phyloP scores from a whole-genome alignment of 179 eudicot genomes.

The Heliamphora pulchella region DNA sequence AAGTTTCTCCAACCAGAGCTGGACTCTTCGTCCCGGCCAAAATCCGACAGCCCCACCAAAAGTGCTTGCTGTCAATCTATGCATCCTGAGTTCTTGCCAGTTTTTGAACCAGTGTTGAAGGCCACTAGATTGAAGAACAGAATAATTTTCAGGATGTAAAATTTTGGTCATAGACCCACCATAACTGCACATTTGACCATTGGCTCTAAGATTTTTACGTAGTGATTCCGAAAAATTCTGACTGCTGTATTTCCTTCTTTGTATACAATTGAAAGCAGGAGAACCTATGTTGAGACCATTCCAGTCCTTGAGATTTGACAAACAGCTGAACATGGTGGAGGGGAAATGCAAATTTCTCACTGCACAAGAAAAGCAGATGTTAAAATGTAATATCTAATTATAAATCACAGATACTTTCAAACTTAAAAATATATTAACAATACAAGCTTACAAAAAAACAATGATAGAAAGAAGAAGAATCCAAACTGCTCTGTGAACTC shows the following conservation, averaged over 20 bases:
- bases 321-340: slow-evolving; percentile 7
- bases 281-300: not conserved
- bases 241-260: slow-evolving; percentile 9
- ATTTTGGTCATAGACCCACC: slow-evolving; percentile 1
- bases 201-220: not conserved
- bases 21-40: slow-evolving; percentile 54
- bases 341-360: slow-evolving; percentile 2
- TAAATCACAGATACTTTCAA: not conserved
- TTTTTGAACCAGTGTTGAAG: slow-evolving; percentile 70
- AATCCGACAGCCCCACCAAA: slow-evolving; percentile 66
- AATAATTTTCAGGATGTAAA: slow-evolving; percentile 22
- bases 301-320: not conserved
- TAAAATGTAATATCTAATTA: not conserved
- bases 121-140: slow-evolving; percentile 33
- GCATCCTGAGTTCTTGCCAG: slow-evolving; percentile 59
- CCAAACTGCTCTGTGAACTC: no score
- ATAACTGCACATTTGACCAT: not conserved
- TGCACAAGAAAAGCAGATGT: not conserved
- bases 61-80: slow-evolving; percentile 78
- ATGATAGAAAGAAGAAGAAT: no score
- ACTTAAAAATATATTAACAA: no score
- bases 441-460: no score
- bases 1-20: slow-evolving; percentile 72
- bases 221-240: slow-evolving; percentile 7
- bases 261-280: slow-evolving; percentile 6